Evolutionary conservation across 2,329 filamentous ascomycete genomes (phyloP).

Genomic region (Macrophomina phaseolina): DNA sequence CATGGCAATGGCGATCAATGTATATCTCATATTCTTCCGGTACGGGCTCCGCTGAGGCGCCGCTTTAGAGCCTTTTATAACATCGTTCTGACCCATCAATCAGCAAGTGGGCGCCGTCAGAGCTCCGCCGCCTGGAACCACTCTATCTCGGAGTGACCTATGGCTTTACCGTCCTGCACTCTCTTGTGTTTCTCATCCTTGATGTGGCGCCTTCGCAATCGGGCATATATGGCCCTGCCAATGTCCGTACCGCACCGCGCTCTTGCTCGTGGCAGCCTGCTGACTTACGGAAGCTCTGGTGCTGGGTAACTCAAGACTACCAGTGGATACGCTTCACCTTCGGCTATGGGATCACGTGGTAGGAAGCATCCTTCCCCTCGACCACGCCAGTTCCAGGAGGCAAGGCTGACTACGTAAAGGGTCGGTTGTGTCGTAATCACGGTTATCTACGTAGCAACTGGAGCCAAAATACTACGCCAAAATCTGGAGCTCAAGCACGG

Average conservation of each 20-base stretch:
- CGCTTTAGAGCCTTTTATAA: too few relatives aligned
- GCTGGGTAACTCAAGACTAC: constrained; percentile 73
- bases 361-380: constrained; percentile 8
- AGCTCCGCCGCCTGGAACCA: constrained; percentile 71
- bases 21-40: constrained; percentile 81
- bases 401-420: neutral
- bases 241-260: constrained; percentile 46
- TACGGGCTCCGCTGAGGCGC: constrained; percentile 59
- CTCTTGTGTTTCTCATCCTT: constrained; percentile 71
- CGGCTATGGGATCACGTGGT: constrained; percentile 78
- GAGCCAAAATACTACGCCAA: constrained; percentile 70
- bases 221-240: constrained; percentile 74
- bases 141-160: constrained; percentile 75
- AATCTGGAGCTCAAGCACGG: constrained; percentile 57
- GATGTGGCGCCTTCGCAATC: constrained; percentile 54
- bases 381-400: neutral
- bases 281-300: constrained; percentile 66
- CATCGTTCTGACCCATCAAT: neutral
- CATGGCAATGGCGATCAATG: constrained; percentile 81
- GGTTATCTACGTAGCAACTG: constrained; percentile 69
- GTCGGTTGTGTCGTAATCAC: constrained; percentile 61
- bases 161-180: constrained; percentile 72
- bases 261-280: neutral
- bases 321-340: constrained; percentile 73
- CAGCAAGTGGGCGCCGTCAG: constrained; percentile 67